Base-by-base conservation (phyloP, 225 moss, liverwort and hornwort genomes). In the Marchantia paleacea region DNA sequence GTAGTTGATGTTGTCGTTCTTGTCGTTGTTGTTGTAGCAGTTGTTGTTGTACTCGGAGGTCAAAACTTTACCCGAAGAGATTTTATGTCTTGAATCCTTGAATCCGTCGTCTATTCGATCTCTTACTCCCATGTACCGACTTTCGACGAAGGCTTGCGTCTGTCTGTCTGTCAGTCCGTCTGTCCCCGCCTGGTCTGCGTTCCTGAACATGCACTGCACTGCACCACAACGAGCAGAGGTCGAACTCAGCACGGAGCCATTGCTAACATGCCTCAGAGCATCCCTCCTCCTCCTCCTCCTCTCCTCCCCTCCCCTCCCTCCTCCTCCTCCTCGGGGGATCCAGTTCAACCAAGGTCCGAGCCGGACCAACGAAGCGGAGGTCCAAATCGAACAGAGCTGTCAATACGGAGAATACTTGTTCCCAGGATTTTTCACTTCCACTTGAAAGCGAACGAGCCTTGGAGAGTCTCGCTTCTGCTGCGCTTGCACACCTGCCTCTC, bases 291-390 rank as follows among this genome's bases (percentile, higher is more conserved):
- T 12, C 72, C 58, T 60, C 58, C 57, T 31, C 26, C 30, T 2
- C 57, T 58, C 75, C 39, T 60, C 75, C 22, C 19, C 28, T 14
- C 9, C 65, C 39, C 39, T 57, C 57, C 57, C 57, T 57, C 57
- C 19, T 19, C 19, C 57, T 12, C 57, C 64, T 64, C 64, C 22
- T 69, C 12, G 26, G 75, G 55, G 7, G 57, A 29, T 57, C 75
- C 55, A 47, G 75, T 61, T 20, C 31, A 39, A 76, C 20, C 75
- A 60, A 47, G 72, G 52, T 52, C 72, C 75, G 29, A 58, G 39
- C 75, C 39, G 39, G 30, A 76, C 75, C 58, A 22, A 20, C 30
- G 58, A 60, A 39, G 11, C 57, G 39, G 60, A 76, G 58, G 39
- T 76, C 75, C 39, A 47, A 30, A 22, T 39, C 19, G 15, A 39